phyloP scores from a whole-genome alignment of 2,329 filamentous ascomycete species.

The Metarhizium humberi region DNA sequence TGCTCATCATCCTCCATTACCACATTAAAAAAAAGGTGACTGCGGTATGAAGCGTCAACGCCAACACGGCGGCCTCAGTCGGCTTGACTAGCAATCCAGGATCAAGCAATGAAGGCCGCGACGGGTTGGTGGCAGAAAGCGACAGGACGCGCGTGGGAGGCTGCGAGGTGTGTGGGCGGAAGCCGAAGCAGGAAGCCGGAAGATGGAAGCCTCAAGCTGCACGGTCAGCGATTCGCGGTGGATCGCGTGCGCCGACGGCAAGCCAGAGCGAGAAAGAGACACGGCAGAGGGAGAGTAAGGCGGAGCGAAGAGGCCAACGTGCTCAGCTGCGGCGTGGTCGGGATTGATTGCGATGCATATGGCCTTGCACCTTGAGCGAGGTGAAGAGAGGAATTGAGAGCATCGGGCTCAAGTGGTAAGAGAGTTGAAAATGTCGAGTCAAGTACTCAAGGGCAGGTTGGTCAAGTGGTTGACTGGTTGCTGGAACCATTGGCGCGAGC shows the following conservation, averaged over 20 bases:
- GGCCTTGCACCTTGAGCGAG: neutral
- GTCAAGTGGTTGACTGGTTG: no score
- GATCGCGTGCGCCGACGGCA: neutral
- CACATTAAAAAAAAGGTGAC: slow-evolving; percentile 5
- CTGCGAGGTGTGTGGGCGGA: neutral
- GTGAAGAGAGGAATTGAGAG: neutral
- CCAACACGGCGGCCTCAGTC: neutral
- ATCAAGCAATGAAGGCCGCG: neutral
- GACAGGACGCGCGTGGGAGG: neutral
- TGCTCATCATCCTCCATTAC: slow-evolving; percentile 33
- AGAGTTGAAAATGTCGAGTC: neutral
- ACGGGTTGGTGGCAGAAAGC: neutral
- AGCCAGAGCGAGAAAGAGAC: neutral
- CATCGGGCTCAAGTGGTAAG: neutral
- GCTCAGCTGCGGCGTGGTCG: neutral
- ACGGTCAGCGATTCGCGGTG: neutral
- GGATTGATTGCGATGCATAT: neutral
- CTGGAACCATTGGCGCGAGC: no score
- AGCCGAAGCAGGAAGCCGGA: neutral
- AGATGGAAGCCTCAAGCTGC: neutral
- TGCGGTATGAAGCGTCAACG: neutral
- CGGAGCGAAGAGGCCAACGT: neutral
- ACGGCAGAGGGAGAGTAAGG: neutral
- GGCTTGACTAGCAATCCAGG: neutral
- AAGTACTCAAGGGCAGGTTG: no score